These are phyloP conservation scores for Obelidium mucronatum DNA, from an alignment of 192 early-diverging fungal species.

Conservation along the genomic window DNA sequence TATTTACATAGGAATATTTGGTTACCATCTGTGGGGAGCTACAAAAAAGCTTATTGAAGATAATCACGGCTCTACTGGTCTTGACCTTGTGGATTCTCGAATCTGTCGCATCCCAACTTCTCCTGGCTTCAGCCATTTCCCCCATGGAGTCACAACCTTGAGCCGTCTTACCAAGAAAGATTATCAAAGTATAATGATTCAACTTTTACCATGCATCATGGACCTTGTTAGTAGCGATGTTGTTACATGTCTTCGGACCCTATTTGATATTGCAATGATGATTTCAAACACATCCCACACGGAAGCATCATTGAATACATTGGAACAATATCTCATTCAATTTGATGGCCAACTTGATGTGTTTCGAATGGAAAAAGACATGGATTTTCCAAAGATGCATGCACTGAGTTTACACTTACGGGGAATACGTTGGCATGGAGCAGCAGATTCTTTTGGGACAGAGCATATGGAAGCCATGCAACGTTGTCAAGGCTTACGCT, in stretches of 20 bases:
- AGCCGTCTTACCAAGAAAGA: not conserved
- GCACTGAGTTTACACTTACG: not conserved
- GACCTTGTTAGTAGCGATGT: not conserved
- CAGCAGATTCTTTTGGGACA: not conserved
- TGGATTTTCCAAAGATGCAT: slow-evolving; percentile 1
- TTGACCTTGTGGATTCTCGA: not conserved
- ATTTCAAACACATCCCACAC: not conserved
- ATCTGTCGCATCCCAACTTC: not conserved
- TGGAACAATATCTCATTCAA: not conserved
- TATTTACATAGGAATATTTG: slow-evolving; percentile 2
- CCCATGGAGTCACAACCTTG: not conserved
- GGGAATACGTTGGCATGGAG: not conserved
- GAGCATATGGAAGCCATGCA: slow-evolving; percentile 3
- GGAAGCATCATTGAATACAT: not conserved
- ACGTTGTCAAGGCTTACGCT: not conserved
- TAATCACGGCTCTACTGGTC: not conserved
- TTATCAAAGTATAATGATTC: not conserved
- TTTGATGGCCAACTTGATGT: not conserved
- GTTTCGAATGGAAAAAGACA: not conserved
- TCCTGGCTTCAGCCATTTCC: not conserved
- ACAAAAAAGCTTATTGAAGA: not conserved
- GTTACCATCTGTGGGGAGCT: not conserved
- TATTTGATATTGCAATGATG: slow-evolving; percentile 8
- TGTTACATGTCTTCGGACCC: not conserved
- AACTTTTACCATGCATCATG: not conserved